Base-by-base conservation (phyloP, 768 basidiomycete species). In the Rhodotorula toruloides region DNA sequence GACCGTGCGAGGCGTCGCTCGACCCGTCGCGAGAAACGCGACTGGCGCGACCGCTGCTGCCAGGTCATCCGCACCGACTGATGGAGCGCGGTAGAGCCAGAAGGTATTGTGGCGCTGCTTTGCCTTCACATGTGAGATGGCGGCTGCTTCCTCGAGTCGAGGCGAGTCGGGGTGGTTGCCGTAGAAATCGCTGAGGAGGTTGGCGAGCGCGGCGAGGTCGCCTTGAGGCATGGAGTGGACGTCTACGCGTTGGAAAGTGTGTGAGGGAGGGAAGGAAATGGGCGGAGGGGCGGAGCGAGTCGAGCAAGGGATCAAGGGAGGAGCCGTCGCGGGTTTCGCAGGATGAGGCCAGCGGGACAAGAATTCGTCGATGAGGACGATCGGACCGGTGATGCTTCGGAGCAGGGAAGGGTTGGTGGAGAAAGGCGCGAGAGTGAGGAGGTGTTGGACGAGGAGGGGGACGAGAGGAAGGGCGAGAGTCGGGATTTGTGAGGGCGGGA, bases 81-180 rank as follows among this genome's bases (percentile, higher is more conserved):
- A n/a, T 8, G 58, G 54, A 22, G 58, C 53, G 16, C 54, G 46
- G 54, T 67, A 67, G 17, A 67, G 13, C 65, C 65, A 67, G 27
- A 61, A 27, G 2, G 54, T 40, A 2, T n/a, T 42, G 4, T 31
- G 21, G 0, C 9, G 27, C 12, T 37, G 29, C 9, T 21, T 3
- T 21, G 42, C 37, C 21, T 25, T 17, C 10, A 31, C 2, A 31
- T 44, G 27, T 27, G 31, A 40, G n/a, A 34, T 10, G n/a, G 42
- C 42, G 34, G 29, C 42, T 13, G 29, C 59, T 48, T 13, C 22
- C 5, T 29, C 13, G 2, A 56, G n/a, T 13, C n/a, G 25, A 0
- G 58, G 53, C 19, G 59, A 8, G 12, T 36, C 14, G 14, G 27
- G 25, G 31, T 36, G 39, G 8, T 39, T 14, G 11, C 47, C n/a